A percentile compares a stretch with the other conserved stretches of the same genome.
phyloP scores from a whole-genome alignment of 2,329 filamentous ascomycete species.

The Phaeosphaeriaceae sp. region DNA sequence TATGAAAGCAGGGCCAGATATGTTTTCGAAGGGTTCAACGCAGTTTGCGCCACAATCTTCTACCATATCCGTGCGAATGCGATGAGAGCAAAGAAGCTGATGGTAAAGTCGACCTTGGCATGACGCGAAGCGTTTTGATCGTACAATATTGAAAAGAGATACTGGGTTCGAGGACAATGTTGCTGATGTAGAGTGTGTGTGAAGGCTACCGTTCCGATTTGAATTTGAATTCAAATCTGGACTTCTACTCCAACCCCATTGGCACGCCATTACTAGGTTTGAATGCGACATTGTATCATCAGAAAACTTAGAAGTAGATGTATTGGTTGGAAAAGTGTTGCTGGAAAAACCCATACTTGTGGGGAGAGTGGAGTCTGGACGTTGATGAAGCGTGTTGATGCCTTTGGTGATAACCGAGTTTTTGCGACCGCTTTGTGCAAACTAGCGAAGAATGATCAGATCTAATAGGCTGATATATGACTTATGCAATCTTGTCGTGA shows the following conservation, averaged over 20 bases:
- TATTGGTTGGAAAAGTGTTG: slow-evolving; percentile 27
- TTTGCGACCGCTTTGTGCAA: neutral
- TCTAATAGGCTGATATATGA: slow-evolving; percentile 12
- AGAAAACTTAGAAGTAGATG: slow-evolving; percentile 28
- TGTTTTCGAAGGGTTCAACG: slow-evolving; percentile 33
- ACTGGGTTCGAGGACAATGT: slow-evolving; percentile 10
- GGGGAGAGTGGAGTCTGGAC: slow-evolving; percentile 27
- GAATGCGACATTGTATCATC: slow-evolving; percentile 42
- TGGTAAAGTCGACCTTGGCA: slow-evolving; percentile 46
- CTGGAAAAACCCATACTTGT: slow-evolving; percentile 41
- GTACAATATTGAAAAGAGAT: slow-evolving; percentile 26
- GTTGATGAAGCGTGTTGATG: slow-evolving; percentile 32
- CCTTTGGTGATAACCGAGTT: slow-evolving; percentile 14
- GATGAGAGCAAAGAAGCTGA: slow-evolving; percentile 44
- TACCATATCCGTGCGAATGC: slow-evolving; percentile 44
- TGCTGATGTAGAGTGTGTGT: slow-evolving; percentile 12
- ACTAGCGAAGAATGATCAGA: neutral
- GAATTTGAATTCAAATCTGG: slow-evolving; percentile 20
- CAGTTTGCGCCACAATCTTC: slow-evolving; percentile 46
- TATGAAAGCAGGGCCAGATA: slow-evolving; percentile 29
- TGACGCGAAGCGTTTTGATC: slow-evolving; percentile 38
- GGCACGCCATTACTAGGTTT: slow-evolving; percentile 41
- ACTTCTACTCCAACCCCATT: slow-evolving; percentile 41
- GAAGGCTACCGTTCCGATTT: slow-evolving; percentile 10
- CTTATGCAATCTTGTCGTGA: slow-evolving; percentile 22